These are phyloP conservation scores for Beta lomatogona DNA, from an alignment of 179 eudicot species.

Conservation along the genomic window DNA sequence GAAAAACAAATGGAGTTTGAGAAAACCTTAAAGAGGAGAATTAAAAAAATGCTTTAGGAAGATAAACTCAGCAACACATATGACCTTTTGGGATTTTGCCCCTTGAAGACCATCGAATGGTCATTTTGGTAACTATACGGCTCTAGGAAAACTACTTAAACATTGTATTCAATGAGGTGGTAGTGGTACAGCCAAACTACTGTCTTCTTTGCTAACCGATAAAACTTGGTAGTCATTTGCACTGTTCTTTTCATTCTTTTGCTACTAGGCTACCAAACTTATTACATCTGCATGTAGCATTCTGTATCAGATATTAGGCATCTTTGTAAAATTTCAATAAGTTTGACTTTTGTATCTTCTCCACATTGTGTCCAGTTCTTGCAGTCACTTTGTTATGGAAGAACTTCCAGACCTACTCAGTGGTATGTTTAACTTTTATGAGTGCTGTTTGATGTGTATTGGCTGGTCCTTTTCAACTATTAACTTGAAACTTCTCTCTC, in stretches of 20 bases:
- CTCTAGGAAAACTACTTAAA: background rate
- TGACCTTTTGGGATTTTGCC: background rate
- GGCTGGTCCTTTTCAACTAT: background rate
- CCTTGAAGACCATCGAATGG: background rate
- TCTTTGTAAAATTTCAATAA: background rate
- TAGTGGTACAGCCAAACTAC: background rate
- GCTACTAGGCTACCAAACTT: background rate
- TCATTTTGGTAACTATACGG: background rate
- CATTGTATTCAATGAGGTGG: background rate
- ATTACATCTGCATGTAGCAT: background rate
- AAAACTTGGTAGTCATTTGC: background rate
- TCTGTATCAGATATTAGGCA: background rate
- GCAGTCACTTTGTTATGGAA: constrained; percentile 65
- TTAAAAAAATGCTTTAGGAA: too few species aligned
- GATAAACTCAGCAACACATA: background rate
- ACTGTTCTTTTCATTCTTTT: background rate
- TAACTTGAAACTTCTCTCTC: constrained; percentile 7
- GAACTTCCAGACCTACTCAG: constrained; percentile 64
- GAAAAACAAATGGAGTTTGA: too few species aligned
- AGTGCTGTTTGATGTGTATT: background rate
- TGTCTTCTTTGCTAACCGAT: background rate
- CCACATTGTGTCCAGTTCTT: constrained; percentile 51
- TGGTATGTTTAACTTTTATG: constrained; percentile 48
- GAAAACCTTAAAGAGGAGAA: too few species aligned
- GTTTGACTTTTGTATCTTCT: constrained; percentile 7